phyloP scores from a whole-genome alignment of 148 eudicot species.

The Diospyros lotus region DNA sequence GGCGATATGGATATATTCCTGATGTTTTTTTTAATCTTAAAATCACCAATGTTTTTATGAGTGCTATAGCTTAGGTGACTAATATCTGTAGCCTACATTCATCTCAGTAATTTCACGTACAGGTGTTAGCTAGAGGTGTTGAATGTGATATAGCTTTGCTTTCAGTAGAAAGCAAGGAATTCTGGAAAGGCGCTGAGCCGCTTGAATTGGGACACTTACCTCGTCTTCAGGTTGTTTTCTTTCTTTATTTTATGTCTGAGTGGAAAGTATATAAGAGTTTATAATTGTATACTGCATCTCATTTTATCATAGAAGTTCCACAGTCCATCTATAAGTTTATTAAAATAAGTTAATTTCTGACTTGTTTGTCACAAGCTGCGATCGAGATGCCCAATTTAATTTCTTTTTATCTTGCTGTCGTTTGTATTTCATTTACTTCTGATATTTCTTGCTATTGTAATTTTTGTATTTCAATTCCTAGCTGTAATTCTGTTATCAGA shows the following conservation, averaged over 20 bases:
- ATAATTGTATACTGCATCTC: not conserved
- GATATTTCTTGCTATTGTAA: too few relatives aligned
- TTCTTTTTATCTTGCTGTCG: too few relatives aligned
- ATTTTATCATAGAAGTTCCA: not conserved
- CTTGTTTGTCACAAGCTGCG: not conserved
- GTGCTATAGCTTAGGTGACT: not conserved
- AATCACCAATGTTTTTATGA: not conserved
- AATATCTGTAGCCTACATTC: conserved; percentile 18
- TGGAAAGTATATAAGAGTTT: not conserved
- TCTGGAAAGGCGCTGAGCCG: conserved; percentile 89
- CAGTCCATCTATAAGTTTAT: not conserved
- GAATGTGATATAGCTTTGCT: conserved; percentile 96
- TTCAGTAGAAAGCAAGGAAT: conserved; percentile 78
- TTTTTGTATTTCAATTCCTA: too few relatives aligned
- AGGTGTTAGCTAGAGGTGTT: conserved; percentile 94
- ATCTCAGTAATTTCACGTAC: conserved; percentile 26
- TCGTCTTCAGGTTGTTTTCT: conserved; percentile 65
- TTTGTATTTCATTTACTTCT: too few relatives aligned
- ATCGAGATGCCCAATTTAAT: too few relatives aligned
- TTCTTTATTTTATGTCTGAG: not conserved
- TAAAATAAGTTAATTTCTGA: not conserved
- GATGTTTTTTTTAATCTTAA: not conserved
- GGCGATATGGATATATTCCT: not conserved
- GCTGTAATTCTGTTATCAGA: too few relatives aligned
- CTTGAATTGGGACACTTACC: conserved; percentile 77